Evolutionary conservation across 441 rosid genomes (phyloP), one percentile per base, ranked within the genome.

Genomic region (Adansonia gregorii): DNA sequence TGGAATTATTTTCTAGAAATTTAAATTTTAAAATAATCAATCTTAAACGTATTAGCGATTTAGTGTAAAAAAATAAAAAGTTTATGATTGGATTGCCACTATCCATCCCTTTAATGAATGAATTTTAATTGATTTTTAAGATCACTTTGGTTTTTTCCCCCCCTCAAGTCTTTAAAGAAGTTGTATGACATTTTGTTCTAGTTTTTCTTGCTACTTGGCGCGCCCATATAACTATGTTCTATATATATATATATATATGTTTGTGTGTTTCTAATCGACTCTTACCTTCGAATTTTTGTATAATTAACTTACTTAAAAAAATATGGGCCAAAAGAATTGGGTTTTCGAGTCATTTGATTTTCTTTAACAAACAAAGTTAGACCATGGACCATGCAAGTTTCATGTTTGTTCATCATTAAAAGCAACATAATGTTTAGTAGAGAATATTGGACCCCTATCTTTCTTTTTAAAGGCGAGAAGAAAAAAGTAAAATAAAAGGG

Each of bases 371-470:
- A 27, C 45, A 52, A n/a, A 69, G 9, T 10, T 51, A 15, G 45
- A 11, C 74, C 74, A 52, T 52, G 61, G 61, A 71, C 46, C 61
- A 52, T 71, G 15, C 20, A 43, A 31, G 14, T 31, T 31, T 71
- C 27, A 27, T 51, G 61, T 52, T 52, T 60, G 66, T 60, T 24
- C 1, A 52, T 31, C 27, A 71, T 27, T 52, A n/a, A 52, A 52
- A 31, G 48, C 66, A 71, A 49, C 65, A 60, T 60, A 3, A 22
- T 2, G 24, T 52, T 71, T 54, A 22, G 61, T 9, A 8, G 45
- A 31, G 46, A 52, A 71, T 71, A 52, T 71, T 54, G 74, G 74
- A 71, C 74, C 59, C 61, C 46, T 15, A 27, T 48, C 6, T 58
- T 19, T 58, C 63, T 27, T 58, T 43, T 6, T 6, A 6, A 46